These are phyloP conservation scores for Marasmius tenuissimus DNA, from an alignment of 1,284 basidiomycete species.

Conservation along the genomic window DNA sequence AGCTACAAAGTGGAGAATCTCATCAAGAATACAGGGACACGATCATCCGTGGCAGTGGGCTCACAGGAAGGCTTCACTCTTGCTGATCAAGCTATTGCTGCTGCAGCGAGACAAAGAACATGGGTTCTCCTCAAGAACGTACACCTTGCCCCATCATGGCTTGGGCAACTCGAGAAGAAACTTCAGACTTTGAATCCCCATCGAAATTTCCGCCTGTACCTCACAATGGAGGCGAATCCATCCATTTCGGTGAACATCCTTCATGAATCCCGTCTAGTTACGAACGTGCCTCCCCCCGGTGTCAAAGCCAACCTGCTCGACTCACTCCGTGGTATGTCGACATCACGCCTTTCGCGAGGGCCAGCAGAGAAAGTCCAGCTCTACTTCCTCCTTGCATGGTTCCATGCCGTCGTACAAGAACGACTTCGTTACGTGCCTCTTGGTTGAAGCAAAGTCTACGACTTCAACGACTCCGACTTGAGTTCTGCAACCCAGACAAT, in stretches of 20 bases:
- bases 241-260: constrained; percentile 94
- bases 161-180: constrained; percentile 94
- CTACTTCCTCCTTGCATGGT: constrained; percentile 97
- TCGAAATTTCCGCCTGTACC: constrained; percentile 90
- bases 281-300: constrained; percentile 97
- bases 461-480: constrained; percentile 98
- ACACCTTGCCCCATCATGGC: constrained; percentile 91
- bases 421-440: constrained; percentile 92
- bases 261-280: constrained; percentile 92
- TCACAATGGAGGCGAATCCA: constrained; percentile 95
- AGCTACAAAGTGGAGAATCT: constrained; percentile 93
- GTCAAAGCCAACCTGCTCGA: constrained; percentile 94
- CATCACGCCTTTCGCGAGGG: constrained; percentile 72
- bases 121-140: constrained; percentile 98
- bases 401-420: constrained; percentile 96
- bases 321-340: constrained; percentile 78
- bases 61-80: constrained; percentile 94
- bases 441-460: constrained; percentile 94
- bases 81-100: constrained; percentile 91
- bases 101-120: constrained; percentile 86
- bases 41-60: constrained; percentile 95
- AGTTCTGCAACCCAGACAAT: constrained; percentile 90
- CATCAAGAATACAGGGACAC: constrained; percentile 71
- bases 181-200: constrained; percentile 90
- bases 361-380: constrained; percentile 89